Evolutionary conservation across 1,284 basidiomycete species (phyloP).

Genomic region (Ceratorhiza oryzae-sativae): DNA sequence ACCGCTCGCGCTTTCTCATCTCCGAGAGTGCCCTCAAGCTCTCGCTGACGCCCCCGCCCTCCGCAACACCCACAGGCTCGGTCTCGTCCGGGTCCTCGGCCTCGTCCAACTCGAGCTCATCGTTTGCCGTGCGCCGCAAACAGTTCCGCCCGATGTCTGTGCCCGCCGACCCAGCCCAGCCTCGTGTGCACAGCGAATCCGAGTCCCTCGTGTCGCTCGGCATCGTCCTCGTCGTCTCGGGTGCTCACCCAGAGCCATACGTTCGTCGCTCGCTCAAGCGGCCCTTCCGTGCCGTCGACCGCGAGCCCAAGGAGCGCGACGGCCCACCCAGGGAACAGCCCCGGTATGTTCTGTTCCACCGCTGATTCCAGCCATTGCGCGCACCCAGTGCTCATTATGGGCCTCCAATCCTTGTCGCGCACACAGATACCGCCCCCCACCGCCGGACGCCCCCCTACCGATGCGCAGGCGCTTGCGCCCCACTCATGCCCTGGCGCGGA

Average conservation of each 20-base stretch:
- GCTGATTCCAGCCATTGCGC: background rate
- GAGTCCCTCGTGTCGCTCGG: conserved; percentile 34
- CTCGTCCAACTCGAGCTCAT: conserved; percentile 31
- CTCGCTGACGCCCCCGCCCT: conserved; percentile 9
- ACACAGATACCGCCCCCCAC: conserved; percentile 24
- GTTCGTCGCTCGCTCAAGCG: conserved; percentile 34
- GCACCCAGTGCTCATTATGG: background rate
- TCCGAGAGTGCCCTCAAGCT: conserved; percentile 34
- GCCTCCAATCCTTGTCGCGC: background rate
- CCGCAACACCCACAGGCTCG: conserved; percentile 18
- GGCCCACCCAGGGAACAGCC: conserved; percentile 34
- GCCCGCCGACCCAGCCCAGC: conserved; percentile 24
- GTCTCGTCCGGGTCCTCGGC: conserved; percentile 27
- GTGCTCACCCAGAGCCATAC: conserved; percentile 19
- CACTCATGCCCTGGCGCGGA: conserved; percentile 22
- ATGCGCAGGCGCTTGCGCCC: conserved; percentile 21
- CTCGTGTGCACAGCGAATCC: conserved; percentile 30
- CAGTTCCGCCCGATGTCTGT: conserved; percentile 18
- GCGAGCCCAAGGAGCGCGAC: conserved; percentile 31
- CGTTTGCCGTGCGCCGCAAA: conserved; percentile 36
- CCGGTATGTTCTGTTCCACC: conserved; percentile 8
- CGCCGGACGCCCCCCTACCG: conserved; percentile 28
- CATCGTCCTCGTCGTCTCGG: conserved; percentile 37
- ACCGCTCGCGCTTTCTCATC: conserved; percentile 38
- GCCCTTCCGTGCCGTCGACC: conserved; percentile 33